Base-by-base conservation (phyloP, 768 basidiomycete genomes). In the Dacryopinax spathularia region DNA sequence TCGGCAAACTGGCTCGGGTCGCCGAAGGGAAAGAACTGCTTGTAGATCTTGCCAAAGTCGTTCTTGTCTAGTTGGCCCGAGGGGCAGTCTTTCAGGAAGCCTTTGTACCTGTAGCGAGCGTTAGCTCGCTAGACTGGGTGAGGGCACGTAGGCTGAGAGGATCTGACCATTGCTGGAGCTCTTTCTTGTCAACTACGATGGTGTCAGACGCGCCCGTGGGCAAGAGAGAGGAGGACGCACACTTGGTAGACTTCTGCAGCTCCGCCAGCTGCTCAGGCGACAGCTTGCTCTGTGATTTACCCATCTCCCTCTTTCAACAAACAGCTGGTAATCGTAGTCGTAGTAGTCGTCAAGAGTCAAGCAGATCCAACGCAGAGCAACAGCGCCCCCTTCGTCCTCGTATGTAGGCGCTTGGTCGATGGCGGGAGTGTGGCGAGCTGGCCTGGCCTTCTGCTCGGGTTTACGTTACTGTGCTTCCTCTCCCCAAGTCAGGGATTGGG, bases 1-100 rank as follows among this genome's bases (percentile, higher is more conserved):
- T 97, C 90, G 36, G 96, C 93, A 72, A 99, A 99, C 73, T 95
- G 89, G 65, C 79, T 84, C 7, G 96, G 95, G 75, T 99, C 95
- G 66, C 96, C 96, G 71, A 99, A 99, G 27, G 96, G 96, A 81
- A 99, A 99, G 87, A 99, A 99, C 75, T 98, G 96, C 73, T 93
- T 92, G 82, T 98, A 99, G 80, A 99, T 99, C 75, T 88, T 86
- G 71, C 88, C 82, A 77, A 99, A 99, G 74, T 94, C 94, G 63
- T 84, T 79, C 80, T 91, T 96, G 82, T 97, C 89, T 70, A 99
- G 84, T 68, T 93, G 89, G 39, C 96, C 96, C 2, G 91, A 89
- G 1, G 96, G 96, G 73, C 96, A 99, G 76, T 99, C 96, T 76
- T 93, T 96, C 72, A 95, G 84, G 79, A 98, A 99, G 48, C 96